Evolutionary conservation across 306 rosid genomes (phyloP).

Genomic region (Ormosia emarginata): DNA sequence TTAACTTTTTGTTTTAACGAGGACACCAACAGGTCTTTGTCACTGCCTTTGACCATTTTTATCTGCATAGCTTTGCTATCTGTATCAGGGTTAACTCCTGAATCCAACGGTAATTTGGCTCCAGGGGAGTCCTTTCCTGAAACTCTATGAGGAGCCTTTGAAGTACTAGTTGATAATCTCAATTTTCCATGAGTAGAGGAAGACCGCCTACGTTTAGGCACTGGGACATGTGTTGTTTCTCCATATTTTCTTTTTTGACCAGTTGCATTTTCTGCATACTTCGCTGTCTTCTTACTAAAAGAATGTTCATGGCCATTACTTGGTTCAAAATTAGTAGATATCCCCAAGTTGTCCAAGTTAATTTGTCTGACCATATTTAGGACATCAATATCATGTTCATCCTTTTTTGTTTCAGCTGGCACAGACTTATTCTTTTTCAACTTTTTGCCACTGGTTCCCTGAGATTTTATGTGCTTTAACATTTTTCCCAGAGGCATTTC

Average conservation of each 20-base stretch:
- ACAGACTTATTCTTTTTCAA: conserved; percentile 50
- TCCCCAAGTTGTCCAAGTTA: conserved; percentile 60
- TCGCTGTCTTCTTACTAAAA: conserved; percentile 36
- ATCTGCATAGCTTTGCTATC: conserved; percentile 41
- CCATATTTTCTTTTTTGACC: conserved; percentile 57
- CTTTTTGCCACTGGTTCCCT: conserved; percentile 57
- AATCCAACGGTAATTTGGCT: conserved; percentile 30
- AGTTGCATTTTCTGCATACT: conserved; percentile 32
- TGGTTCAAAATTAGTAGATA: conserved; percentile 55
- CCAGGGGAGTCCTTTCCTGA: conserved; percentile 35
- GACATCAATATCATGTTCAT: conserved; percentile 63
- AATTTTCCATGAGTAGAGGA: conserved; percentile 40
- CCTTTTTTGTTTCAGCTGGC: conserved; percentile 39
- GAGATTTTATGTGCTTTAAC: conserved; percentile 63
- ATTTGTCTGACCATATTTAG: conserved; percentile 69
- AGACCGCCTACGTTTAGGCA: conserved; percentile 64
- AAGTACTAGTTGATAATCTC: conserved; percentile 44
- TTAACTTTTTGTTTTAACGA: conserved; percentile 52
- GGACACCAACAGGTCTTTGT: conserved; percentile 53
- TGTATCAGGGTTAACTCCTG: conserved; percentile 34
- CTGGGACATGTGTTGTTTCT: conserved; percentile 44
- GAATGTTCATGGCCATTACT: conserved; percentile 73
- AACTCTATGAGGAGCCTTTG: conserved; percentile 41
- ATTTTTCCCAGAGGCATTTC: conserved; percentile 75
- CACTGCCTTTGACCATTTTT: conserved; percentile 37